Evolutionary conservation across 345 rosid genomes (phyloP).

Genomic region (Eucalyptus melliodora): DNA sequence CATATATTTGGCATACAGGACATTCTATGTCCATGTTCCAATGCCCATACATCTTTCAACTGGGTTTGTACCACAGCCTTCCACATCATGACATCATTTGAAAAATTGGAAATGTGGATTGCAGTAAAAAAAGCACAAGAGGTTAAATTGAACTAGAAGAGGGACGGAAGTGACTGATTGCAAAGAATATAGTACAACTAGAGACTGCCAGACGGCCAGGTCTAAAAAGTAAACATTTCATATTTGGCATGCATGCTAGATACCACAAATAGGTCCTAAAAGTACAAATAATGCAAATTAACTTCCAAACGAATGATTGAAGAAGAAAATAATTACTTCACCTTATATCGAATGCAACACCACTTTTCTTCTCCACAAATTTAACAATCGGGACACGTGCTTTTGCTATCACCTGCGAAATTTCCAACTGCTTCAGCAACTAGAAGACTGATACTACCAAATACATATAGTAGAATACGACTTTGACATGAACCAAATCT

Average conservation of each 20-base stretch:
- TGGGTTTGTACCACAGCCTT: not conserved
- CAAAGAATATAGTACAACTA: not conserved
- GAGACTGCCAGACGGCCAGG: not conserved
- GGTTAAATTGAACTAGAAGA: not conserved
- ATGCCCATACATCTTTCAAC: not conserved
- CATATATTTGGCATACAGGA: not conserved
- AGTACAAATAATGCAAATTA: not conserved
- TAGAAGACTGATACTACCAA: not conserved
- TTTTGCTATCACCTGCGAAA: slow-evolving; percentile 67
- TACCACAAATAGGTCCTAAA: not conserved
- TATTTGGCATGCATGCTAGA: not conserved
- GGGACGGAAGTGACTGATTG: not conserved
- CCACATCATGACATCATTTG: not conserved
- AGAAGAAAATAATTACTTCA: not conserved
- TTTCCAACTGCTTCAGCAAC: not conserved
- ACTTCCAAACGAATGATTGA: not conserved
- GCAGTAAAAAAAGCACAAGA: not conserved
- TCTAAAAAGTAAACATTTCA: not conserved
- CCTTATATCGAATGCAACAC: slow-evolving; percentile 82
- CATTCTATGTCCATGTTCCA: not conserved
- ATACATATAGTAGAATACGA: not conserved
- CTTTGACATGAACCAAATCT: not conserved
- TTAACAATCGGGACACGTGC: slow-evolving; percentile 96
- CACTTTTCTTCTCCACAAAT: slow-evolving; percentile 81
- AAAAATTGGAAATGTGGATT: not conserved